Evolutionary conservation across 2,329 filamentous ascomycete genomes (phyloP).

Genomic region (Pseudogymnoascus sp.): DNA sequence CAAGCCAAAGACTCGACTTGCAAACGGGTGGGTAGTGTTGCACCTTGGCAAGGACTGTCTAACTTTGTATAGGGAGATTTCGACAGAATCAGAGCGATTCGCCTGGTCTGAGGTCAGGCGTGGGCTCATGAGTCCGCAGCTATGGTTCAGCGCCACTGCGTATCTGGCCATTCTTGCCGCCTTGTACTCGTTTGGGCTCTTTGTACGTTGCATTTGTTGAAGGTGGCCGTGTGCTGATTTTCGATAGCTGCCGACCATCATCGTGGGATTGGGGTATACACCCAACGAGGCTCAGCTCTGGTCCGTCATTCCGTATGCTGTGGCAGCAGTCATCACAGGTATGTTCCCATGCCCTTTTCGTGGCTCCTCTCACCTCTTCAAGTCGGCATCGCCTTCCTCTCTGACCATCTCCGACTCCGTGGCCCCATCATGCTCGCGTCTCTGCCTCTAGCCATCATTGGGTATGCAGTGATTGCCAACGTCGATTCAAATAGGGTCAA

Average conservation of each 20-base stretch:
- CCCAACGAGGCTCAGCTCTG: slow-evolving; percentile 53
- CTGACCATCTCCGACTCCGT: slow-evolving; percentile 52
- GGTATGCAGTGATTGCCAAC: slow-evolving; percentile 58
- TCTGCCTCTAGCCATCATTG: slow-evolving; percentile 56
- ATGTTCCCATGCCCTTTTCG: slow-evolving; percentile 1
- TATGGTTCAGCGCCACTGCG: slow-evolving; percentile 55
- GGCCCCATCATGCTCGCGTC: slow-evolving; percentile 57
- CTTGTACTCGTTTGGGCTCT: slow-evolving; percentile 37
- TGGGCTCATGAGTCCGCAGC: slow-evolving; percentile 52
- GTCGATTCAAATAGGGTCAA: slow-evolving; percentile 35
- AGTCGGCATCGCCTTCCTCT: slow-evolving; percentile 49
- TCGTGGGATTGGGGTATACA: slow-evolving; percentile 42
- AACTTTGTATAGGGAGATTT: neutral
- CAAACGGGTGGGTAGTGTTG: slow-evolving; percentile 15
- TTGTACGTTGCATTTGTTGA: slow-evolving; percentile 37
- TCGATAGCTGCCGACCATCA: slow-evolving; percentile 53
- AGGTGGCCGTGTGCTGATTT: neutral
- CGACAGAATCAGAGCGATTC: slow-evolving; percentile 39
- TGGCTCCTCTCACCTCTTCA: neutral
- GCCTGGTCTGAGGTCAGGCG: slow-evolving; percentile 55
- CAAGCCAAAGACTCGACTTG: slow-evolving; percentile 18
- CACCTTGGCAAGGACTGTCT: neutral
- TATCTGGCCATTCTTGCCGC: slow-evolving; percentile 27
- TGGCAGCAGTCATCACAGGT: slow-evolving; percentile 55
- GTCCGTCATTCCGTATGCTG: slow-evolving; percentile 57